Evolutionary conservation across 345 rosid genomes (phyloP).

Genomic region (Dipteronia sinensis): DNA sequence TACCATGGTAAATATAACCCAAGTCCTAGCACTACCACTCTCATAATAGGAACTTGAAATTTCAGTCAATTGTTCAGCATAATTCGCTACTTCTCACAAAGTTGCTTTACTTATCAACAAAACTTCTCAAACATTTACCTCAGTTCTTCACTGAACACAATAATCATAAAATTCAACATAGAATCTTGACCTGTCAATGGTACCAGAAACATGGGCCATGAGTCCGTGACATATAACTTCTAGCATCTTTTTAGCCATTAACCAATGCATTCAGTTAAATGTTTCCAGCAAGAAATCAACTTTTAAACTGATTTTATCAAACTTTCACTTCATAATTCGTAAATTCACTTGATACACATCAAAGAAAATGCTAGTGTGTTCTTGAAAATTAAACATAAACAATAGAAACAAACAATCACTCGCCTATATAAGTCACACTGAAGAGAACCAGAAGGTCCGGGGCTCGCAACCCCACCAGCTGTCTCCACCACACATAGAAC

Average conservation of each 20-base stretch:
- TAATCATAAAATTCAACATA: background rate
- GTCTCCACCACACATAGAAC: constrained; percentile 79
- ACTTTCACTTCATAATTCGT: background rate
- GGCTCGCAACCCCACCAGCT: constrained; percentile 96
- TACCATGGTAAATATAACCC: background rate
- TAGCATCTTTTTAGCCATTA: background rate
- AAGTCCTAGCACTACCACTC: background rate
- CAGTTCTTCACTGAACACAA: background rate
- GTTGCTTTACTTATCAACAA: background rate
- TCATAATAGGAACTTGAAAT: background rate
- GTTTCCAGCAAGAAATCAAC: background rate
- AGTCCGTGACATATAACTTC: background rate
- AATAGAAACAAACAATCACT: background rate
- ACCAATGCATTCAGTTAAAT: background rate
- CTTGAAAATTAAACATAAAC: background rate
- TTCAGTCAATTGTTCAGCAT: background rate
- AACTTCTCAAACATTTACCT: background rate
- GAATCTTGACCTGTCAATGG: background rate
- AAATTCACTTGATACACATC: too few species aligned
- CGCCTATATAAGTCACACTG: constrained; percentile 93
- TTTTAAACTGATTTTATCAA: background rate
- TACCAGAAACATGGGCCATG: background rate
- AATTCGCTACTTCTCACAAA: background rate
- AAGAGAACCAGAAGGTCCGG: constrained; percentile 86
- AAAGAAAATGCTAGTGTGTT: background rate